Evolutionary conservation across 352 stramenopile genomes (phyloP).

Genomic region (Phytophthora foliorum): DNA sequence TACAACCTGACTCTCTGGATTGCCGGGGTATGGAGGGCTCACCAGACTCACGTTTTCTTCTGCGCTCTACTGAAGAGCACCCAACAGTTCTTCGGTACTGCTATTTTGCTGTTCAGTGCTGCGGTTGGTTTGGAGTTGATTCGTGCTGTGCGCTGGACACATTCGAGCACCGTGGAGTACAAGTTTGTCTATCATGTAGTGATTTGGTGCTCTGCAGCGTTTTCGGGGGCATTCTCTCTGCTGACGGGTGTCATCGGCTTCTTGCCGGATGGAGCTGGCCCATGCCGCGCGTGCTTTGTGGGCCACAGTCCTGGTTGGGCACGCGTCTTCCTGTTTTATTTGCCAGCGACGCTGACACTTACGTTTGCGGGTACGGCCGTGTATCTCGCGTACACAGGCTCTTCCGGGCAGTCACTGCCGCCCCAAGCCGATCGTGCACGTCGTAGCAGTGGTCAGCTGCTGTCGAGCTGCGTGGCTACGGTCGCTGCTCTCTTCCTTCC

Average conservation of each 20-base stretch:
- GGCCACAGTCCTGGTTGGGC: slow-evolving; percentile 65
- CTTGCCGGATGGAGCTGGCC: slow-evolving; percentile 66
- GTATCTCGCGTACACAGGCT: slow-evolving; percentile 32
- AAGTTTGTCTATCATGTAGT: slow-evolving; percentile 65
- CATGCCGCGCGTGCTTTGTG: slow-evolving; percentile 61
- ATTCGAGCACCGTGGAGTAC: slow-evolving; percentile 64
- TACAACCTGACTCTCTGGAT: slow-evolving; percentile 77
- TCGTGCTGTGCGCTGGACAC: slow-evolving; percentile 61
- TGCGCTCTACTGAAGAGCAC: slow-evolving; percentile 62
- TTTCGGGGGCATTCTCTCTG: slow-evolving; percentile 58
- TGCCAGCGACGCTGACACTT: slow-evolving; percentile 54
- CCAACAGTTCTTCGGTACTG: slow-evolving; percentile 77
- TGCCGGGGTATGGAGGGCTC: slow-evolving; percentile 50
- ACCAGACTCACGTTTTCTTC: slow-evolving; percentile 51
- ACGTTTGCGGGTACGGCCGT: slow-evolving; percentile 47
- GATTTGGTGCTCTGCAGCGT: slow-evolving; percentile 57
- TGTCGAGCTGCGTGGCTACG: slow-evolving; percentile 58
- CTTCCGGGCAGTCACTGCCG: slow-evolving; percentile 27
- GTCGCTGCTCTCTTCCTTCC: slow-evolving; percentile 53
- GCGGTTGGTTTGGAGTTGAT: slow-evolving; percentile 73
- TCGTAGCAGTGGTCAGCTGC: slow-evolving; percentile 54
- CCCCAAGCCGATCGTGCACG: slow-evolving; percentile 48
- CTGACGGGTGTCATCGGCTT: slow-evolving; percentile 75
- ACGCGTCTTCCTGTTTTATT: slow-evolving; percentile 68
- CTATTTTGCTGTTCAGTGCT: slow-evolving; percentile 66